phyloP scores from a whole-genome alignment of 2,329 filamentous ascomycete genomes.

The Cordyceps militaris region DNA sequence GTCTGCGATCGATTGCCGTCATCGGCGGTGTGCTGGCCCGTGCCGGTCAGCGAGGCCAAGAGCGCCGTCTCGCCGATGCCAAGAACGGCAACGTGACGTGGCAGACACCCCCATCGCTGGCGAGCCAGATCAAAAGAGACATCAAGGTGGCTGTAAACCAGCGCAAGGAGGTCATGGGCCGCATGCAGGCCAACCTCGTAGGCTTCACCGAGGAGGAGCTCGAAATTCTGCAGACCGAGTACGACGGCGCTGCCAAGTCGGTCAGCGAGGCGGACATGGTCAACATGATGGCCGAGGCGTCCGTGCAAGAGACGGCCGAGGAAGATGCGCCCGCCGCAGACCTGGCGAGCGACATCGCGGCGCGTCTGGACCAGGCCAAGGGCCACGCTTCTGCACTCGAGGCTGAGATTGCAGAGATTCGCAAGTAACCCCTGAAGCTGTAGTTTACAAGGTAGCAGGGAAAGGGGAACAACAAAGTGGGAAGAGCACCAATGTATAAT shows the following conservation, averaged over 20 bases:
- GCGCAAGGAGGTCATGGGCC: conserved; percentile 31
- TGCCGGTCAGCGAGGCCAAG: conserved; percentile 72
- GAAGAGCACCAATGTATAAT: conserved; percentile 1
- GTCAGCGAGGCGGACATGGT: conserved; percentile 32
- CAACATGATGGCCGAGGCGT: conserved; percentile 21
- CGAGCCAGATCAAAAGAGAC: conserved; percentile 30
- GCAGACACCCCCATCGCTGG: conserved; percentile 40
- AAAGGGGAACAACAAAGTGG: background rate
- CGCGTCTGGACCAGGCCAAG: background rate
- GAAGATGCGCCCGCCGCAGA: background rate
- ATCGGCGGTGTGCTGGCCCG: conserved; percentile 80
- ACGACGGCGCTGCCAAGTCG: conserved; percentile 21
- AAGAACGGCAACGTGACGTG: conserved; percentile 56
- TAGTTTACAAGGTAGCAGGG: background rate
- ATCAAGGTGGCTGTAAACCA: conserved; percentile 24
- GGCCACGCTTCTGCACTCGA: background rate
- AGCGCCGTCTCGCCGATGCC: conserved; percentile 57
- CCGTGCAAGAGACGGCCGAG: background rate
- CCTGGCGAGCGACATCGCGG: conserved; percentile 14
- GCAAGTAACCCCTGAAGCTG: background rate
- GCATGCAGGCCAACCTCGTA: conserved; percentile 27
- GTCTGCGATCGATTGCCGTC: conserved; percentile 72
- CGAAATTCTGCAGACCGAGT: conserved; percentile 24
- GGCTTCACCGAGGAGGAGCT: conserved; percentile 33
- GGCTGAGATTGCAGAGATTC: conserved; percentile 5